These are phyloP conservation scores for Lactifluus volemus DNA, from an alignment of 768 basidiomycete genomes.

Conservation along the genomic window DNA sequence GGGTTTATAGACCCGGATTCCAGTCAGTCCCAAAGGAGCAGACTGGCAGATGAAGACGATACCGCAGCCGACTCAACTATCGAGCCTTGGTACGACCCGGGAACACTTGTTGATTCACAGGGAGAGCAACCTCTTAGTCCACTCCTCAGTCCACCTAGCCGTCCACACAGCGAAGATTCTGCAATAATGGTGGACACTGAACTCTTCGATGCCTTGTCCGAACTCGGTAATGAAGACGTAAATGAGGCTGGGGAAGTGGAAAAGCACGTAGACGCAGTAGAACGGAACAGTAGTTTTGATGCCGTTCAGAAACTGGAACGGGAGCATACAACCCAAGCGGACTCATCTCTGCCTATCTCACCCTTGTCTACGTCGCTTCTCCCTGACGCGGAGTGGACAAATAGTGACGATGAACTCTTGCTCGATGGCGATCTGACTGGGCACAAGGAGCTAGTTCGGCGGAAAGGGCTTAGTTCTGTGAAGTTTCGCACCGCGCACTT, in stretches of 20 bases:
- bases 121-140: background rate
- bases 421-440: background rate
- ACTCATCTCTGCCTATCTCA: background rate
- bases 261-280: background rate
- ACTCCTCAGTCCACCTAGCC: too few species aligned
- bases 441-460: conserved; percentile 2
- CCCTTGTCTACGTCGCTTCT: background rate
- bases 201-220: background rate
- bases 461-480: conserved; percentile 3
- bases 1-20: background rate
- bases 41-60: too few species aligned
- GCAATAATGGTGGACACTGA: background rate
- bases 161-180: too few species aligned
- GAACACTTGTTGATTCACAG: background rate
- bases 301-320: background rate
- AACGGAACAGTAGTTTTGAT: background rate
- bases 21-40: too few species aligned
- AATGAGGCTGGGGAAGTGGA: background rate
- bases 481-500: conserved; percentile 13
- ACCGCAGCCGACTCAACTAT: too few species aligned
- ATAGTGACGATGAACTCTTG: conserved; percentile 4
- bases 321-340: background rate
- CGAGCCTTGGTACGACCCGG: too few species aligned
- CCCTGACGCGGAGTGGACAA: conserved; percentile 1
- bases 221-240: background rate